Base-by-base conservation (phyloP, 2,329 filamentous ascomycete species). In the Clarireedia monteithiana region DNA sequence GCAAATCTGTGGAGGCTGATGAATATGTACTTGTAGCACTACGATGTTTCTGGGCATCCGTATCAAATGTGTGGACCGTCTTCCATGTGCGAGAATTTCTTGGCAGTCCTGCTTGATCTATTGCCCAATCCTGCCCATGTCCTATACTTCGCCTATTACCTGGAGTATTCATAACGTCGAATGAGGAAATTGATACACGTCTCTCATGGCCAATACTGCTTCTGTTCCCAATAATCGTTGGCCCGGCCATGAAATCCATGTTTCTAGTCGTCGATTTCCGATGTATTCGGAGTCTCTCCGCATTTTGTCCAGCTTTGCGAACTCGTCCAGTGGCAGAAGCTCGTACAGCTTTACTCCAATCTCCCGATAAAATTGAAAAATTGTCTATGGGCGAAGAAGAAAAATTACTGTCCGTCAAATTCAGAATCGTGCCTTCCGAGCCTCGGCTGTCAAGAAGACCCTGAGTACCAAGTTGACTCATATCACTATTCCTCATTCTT, bases 71-170 rank as follows among this genome's bases (percentile, higher is more conserved):
- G 7, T 57, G 56, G 6, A 62, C 56, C 5, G 59, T 62, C 14
- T 56, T 54, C 66, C 62, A 68, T 5, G 61, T 63, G 40, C 48
- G 59, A 15, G 64, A 65, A 40, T 67, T 60, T 23, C 65, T 58
- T 2, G 46, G 48, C 24, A 54, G 27, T 15, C 27, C 10, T 34
- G 10, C 46, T 4, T 27, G 45, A 9, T 48, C 49, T 14, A 49
- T 34, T 6, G 44, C 48, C 58, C 56, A 60, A n/a, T 63, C 60
- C 51, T 61, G 60, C 10, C 65, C 66, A 40, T 66, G 63, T 6
- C 65, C 64, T 10, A 66, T 51, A 44, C 65, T 66, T 40, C 58
- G 54, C 38, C 64, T 44, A 15, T 48, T 48, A 3, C 50, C 55
- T 26, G 42, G 50, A n/a, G 20, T 12, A 14, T 42, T 56, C 4